Percentiles rank a stretch among this genome's conserved stretches.
Conservation (phyloP, 208 protist species). For the Leishmania gerbilli region DNA sequence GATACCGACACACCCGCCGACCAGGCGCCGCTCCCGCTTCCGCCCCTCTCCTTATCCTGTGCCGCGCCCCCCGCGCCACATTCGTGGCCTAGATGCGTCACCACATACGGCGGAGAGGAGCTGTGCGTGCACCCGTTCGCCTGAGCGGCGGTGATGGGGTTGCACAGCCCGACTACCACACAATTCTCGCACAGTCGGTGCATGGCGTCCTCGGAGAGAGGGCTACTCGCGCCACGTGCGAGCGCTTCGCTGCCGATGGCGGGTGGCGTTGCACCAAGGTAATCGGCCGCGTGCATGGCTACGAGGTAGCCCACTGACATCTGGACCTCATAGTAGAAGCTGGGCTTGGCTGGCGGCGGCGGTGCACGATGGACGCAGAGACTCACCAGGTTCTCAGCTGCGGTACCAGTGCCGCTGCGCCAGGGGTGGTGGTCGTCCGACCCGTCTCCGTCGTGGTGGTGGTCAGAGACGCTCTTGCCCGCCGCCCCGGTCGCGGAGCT, state of each 20-base stretch:
- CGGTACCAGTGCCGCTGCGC: background rate
- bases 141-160: conserved; percentile 13
- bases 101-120: conserved; percentile 13
- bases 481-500: too few species aligned
- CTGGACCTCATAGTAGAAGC: conserved; percentile 77
- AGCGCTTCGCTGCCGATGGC: background rate
- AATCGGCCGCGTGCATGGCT: conserved; percentile 28
- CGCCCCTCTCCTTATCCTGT: background rate
- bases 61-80: background rate
- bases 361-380: background rate
- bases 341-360: background rate
- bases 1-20: conserved; percentile 30
- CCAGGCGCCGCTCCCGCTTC: background rate
- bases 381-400: background rate
- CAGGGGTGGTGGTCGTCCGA: background rate
- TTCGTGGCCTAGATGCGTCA: conserved; percentile 27
- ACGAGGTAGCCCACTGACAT: conserved; percentile 67
- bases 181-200: conserved; percentile 16
- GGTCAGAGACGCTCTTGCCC: background rate
- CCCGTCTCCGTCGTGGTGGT: background rate
- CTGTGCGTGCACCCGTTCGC: conserved; percentile 31
- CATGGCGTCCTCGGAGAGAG: conserved; percentile 6
- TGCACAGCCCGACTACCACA: conserved; percentile 32
- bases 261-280: background rate
- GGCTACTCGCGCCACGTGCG: background rate